A percentile compares a stretch with the other conserved stretches of the same genome.
phyloP scores from a whole-genome alignment of 805 yeast genomes.

The Sungouiozyma intestinalis region DNA sequence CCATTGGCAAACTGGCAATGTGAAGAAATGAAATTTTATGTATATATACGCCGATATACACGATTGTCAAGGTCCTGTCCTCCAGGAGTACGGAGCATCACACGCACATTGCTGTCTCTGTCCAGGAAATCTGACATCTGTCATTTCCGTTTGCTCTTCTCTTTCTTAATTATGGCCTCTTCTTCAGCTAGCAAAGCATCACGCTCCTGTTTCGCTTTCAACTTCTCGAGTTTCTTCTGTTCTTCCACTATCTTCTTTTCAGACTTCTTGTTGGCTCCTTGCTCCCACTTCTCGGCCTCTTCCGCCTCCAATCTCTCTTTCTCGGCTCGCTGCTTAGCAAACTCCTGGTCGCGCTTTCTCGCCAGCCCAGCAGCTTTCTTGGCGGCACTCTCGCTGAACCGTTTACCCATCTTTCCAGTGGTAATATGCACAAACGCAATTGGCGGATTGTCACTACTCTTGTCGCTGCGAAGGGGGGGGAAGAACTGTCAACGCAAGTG shows the following conservation, averaged over 20 bases:
- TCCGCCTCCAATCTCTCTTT: constrained; percentile 19
- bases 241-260: constrained; percentile 24
- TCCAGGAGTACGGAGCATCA: too few relatives aligned
- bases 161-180: constrained; percentile 15
- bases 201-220: constrained; percentile 23
- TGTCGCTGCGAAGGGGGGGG: too few relatives aligned
- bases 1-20: too few relatives aligned
- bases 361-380: constrained; percentile 29
- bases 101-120: too few relatives aligned
- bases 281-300: constrained; percentile 28
- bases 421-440: too few relatives aligned
- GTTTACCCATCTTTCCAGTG: constrained; percentile 33
- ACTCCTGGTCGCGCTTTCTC: constrained; percentile 26
- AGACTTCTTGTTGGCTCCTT: constrained; percentile 21
- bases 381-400: constrained; percentile 27
- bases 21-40: not conserved
- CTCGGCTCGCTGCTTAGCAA: constrained; percentile 18
- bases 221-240: constrained; percentile 23
- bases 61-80: not conserved
- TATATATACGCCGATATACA: not conserved
- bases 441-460: too few relatives aligned
- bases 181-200: constrained; percentile 27
- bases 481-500: too few relatives aligned
- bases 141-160: constrained; percentile 11
- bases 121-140: too few relatives aligned